A percentile compares a stretch with the other conserved stretches of the same genome.
phyloP scores from a whole-genome alignment of 768 basidiomycete genomes.

The Candolleomyces eurysporus region DNA sequence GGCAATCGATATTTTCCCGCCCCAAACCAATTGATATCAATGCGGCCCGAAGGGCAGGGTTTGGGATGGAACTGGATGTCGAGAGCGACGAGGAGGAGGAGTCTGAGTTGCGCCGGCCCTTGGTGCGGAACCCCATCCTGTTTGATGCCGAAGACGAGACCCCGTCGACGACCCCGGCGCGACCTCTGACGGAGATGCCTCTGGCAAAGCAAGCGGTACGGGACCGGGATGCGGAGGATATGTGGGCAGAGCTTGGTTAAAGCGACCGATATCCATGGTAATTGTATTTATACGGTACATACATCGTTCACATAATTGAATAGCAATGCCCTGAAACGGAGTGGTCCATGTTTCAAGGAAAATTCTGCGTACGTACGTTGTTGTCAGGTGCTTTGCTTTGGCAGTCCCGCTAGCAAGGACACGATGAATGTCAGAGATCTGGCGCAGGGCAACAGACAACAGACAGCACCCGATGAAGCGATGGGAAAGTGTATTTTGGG shows the following conservation, averaged over 20 bases:
- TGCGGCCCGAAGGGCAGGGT: conserved; percentile 62
- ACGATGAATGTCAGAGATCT: not conserved
- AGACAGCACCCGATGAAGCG: not conserved
- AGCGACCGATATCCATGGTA: too few relatives aligned
- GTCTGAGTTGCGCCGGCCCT: conserved; percentile 55
- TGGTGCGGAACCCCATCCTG: conserved; percentile 57
- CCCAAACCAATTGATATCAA: conserved; percentile 86
- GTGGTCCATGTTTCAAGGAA: too few relatives aligned
- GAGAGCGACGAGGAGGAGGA: conserved; percentile 66
- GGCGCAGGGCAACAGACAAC: not conserved
- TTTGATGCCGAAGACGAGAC: conserved; percentile 54
- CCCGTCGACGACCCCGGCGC: conserved; percentile 6
- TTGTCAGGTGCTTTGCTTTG: too few relatives aligned
- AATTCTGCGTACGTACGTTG: too few relatives aligned
- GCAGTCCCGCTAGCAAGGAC: too few relatives aligned
- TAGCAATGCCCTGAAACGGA: too few relatives aligned
- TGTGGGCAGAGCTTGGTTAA: conserved; percentile 64
- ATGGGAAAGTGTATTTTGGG: not conserved
- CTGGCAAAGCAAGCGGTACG: conserved; percentile 50
- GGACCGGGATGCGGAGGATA: conserved; percentile 63
- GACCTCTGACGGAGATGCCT: conserved; percentile 50
- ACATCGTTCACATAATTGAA: too few relatives aligned
- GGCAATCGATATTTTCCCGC: conserved; percentile 84
- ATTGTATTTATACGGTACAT: too few relatives aligned
- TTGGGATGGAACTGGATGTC: conserved; percentile 69